Evolutionary conservation across 805 yeast genomes (phyloP), one percentile per base, ranked within the genome.

Genomic region (Candida ficus): DNA sequence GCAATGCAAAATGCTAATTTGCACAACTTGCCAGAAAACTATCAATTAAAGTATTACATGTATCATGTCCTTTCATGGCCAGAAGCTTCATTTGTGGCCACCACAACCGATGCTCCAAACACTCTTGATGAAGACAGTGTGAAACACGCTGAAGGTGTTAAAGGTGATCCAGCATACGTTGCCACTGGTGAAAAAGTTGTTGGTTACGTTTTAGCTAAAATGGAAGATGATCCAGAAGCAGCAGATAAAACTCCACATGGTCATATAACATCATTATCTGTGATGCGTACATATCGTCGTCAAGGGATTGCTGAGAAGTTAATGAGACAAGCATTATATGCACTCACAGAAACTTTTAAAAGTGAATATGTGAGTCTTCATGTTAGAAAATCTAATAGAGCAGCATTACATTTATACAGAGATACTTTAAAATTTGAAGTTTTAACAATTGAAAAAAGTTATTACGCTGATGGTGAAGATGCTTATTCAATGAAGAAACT

Each of bases 61-160:
- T 93, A 93, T 63, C 99, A 93, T 63, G 75, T 88, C 8, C 67
- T 91, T 38, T 82, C 97, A 28, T 93, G 99, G 99, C 99, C 99
- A 2, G 95, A 91, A 60, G 95, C 95, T 12, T 86, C 96, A 30
- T 93, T 81, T 67, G 98, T 93, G 28, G 99, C 99, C 14, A 83
- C 91, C 1, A 82, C 93, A 2, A 76, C 81, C 21, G 83, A 76
- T 47, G 76, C 36, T 28, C 38, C 37, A 32, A 28, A 41, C n/a
- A 41, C 47, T 23, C 39, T 50, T 14, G 53, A 60, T 34, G 47
- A 49, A 9, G 8, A n/a, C 26, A 23, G 20, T n/a, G 18, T 25
- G 19, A 17, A 43, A 37, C 22, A 23, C 26, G 12, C 32, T n/a
- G n/a, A 52, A 26, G 52, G 47, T 29, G 48, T 59, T 19, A 79